Base-by-base conservation (phyloP, 1,284 basidiomycete genomes). In the Naganishia liquefaciens region DNA sequence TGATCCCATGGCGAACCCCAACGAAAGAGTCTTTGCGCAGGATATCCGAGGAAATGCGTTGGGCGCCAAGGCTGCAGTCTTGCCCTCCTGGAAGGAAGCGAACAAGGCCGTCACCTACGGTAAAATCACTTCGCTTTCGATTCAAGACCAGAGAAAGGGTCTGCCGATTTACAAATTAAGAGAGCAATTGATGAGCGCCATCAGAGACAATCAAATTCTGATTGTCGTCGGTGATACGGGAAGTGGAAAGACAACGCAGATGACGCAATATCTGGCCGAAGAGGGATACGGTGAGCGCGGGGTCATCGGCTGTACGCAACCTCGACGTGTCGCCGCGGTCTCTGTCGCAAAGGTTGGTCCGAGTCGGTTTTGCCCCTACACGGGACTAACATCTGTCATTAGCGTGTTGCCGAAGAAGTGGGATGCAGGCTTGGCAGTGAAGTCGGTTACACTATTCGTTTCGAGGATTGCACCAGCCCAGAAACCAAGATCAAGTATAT, bases 401-500 rank as follows among this genome's bases (percentile, higher is more conserved):
- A 67, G 77, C 93, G 95, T 81, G 95, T 99, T 0, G 84, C 94
- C 0, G 96, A 99, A 78, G 95, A 99, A 79, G 93, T 98, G 2
- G 96, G 95, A 7, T 97, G 94, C 79, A 86, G 95, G 10, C 82
- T 99, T 5, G 95, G 95, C 10, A 90, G 95, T 74, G 95, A 98
- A 79, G 95, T 99, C 66, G 95, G 95, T 1, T 99, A 99, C 77
- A 92, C 90, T 5, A 97, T 99, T 72, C 94, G 96, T 81, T 99
- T 99, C 79, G 95, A 99, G 81, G 96, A 99, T 79, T 93, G 93
- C 78, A 98, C 95, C 4, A 89, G 91, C 73, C 92, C 95, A 0
- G 96, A 98, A 78, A 99, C 95, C 13, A 88, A 90, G 74, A 98
- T 99, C 84, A 99, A 99, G 80, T 99, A 96, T 84, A 99, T 99